Percentiles rank a stretch among this genome's conserved stretches.
These are phyloP conservation scores for Lasiosphaeria miniovina DNA, from an alignment of 495 filamentous ascomycete genomes.

Conservation along the genomic window DNA sequence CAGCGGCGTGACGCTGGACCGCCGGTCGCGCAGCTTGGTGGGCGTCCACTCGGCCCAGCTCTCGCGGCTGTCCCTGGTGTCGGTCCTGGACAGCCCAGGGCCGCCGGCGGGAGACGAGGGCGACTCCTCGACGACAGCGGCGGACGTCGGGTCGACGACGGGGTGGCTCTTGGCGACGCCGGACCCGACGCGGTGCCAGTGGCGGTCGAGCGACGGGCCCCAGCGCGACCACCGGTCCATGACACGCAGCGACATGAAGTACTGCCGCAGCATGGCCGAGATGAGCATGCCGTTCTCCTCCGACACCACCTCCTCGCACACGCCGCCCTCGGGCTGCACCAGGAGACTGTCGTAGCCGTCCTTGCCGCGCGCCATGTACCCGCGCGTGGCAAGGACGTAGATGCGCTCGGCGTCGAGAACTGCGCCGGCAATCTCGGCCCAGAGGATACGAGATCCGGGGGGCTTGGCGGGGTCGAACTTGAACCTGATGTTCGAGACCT, in stretches of 20 bases:
- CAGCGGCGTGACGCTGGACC: constrained; percentile 23
- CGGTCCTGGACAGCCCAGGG: constrained; percentile 22
- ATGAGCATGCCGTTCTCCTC: constrained; percentile 87
- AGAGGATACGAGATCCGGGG: constrained; percentile 58
- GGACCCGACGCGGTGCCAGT: constrained; percentile 61
- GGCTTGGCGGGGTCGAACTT: constrained; percentile 61
- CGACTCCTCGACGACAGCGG: not conserved
- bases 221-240: constrained; percentile 71
- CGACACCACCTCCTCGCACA: constrained; percentile 69
- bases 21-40: constrained; percentile 41
- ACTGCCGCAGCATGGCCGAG: constrained; percentile 79
- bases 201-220: constrained; percentile 50
- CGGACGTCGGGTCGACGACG: constrained; percentile 14
- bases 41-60: constrained; percentile 44
- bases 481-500: constrained; percentile 78
- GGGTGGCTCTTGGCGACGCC: constrained; percentile 37
- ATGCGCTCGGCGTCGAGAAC: constrained; percentile 56
- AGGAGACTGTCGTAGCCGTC: constrained; percentile 75
- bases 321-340: constrained; percentile 64
- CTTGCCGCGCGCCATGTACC: constrained; percentile 84
- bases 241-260: constrained; percentile 80
- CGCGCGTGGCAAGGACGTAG: constrained; percentile 72
- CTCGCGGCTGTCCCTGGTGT: constrained; percentile 26
- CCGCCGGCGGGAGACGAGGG: not conserved
- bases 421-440: constrained; percentile 55